A percentile compares a stretch with the other conserved stretches of the same genome.
These are phyloP conservation scores for Thermothielavioides terrestris DNA, from an alignment of 495 filamentous ascomycete species.

Conservation along the genomic window DNA sequence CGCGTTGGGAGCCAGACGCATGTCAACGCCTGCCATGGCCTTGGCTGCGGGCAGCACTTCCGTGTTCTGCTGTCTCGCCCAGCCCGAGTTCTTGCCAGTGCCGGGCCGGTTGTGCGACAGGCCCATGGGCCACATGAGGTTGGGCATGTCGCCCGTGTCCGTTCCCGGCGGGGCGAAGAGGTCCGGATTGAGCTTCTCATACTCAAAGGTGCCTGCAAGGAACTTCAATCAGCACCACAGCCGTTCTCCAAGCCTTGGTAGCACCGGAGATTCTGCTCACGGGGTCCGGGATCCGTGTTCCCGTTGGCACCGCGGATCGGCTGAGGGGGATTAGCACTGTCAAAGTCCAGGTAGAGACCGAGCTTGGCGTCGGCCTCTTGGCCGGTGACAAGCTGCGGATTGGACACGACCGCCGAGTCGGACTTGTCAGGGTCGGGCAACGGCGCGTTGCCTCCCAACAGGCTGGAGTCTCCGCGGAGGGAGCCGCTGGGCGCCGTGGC, in stretches of 20 bases:
- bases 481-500: slow-evolving; percentile 24
- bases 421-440: slow-evolving; percentile 23
- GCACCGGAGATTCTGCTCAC: slow-evolving; percentile 29
- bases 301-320: slow-evolving; percentile 55
- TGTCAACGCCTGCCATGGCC: slow-evolving; percentile 58
- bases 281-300: slow-evolving; percentile 53
- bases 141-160: slow-evolving; percentile 52
- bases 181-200: slow-evolving; percentile 41
- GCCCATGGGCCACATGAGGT: slow-evolving; percentile 60
- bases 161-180: slow-evolving; percentile 56
- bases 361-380: slow-evolving; percentile 50
- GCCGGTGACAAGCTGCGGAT: slow-evolving; percentile 33
- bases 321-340: slow-evolving; percentile 53
- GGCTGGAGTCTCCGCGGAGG: slow-evolving; percentile 27
- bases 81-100: too few relatives aligned
- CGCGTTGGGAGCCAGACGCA: slow-evolving; percentile 58
- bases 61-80: slow-evolving; percentile 59
- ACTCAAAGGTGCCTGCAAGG: too few relatives aligned
- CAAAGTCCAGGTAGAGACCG: slow-evolving; percentile 57
- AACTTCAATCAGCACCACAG: too few relatives aligned
- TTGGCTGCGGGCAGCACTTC: slow-evolving; percentile 50
- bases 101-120: too few relatives aligned
- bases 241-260: too few relatives aligned
- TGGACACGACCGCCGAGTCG: slow-evolving; percentile 27
- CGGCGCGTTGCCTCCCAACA: slow-evolving; percentile 31